Percentiles rank a stretch among this genome's conserved stretches.
Conservation (phyloP, 108 stramenopile species). For the Skeletonema grethae region DNA sequence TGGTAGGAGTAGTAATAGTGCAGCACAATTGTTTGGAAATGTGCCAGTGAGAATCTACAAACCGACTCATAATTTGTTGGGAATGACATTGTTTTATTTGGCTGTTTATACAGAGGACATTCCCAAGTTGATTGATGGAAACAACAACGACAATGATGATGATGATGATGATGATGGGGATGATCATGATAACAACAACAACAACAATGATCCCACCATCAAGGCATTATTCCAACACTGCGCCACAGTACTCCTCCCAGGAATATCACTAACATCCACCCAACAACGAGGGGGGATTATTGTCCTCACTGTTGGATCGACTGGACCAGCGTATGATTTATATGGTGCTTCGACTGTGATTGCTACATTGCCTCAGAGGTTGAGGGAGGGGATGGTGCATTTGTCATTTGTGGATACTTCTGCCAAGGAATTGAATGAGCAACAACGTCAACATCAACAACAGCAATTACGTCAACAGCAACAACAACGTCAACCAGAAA, state of each 20-base stretch:
- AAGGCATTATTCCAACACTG: slow-evolving; percentile 8
- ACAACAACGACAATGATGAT: not conserved
- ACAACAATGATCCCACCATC: not conserved
- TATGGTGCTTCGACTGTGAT: slow-evolving; percentile 32
- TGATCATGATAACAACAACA: not conserved
- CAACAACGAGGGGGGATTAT: slow-evolving; percentile 9
- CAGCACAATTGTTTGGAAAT: not conserved
- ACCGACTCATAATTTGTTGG: slow-evolving; percentile 23
- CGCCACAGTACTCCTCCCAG: slow-evolving; percentile 18
- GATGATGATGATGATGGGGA: slow-evolving; percentile 7
- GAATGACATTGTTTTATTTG: slow-evolving; percentile 40
- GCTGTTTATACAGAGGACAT: slow-evolving; percentile 27
- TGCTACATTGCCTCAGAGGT: slow-evolving; percentile 21
- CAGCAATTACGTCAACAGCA: not conserved
- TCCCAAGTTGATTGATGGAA: not conserved
- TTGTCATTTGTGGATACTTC: slow-evolving; percentile 22
- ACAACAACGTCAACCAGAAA: not conserved
- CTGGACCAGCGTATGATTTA: slow-evolving; percentile 43
- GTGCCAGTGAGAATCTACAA: slow-evolving; percentile 19
- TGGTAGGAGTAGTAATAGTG: no score
- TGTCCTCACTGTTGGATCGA: slow-evolving; percentile 31
- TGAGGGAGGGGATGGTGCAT: slow-evolving; percentile 21
- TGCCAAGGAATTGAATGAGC: not conserved
- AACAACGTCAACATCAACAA: not conserved
- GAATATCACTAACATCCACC: not conserved